phyloP scores from a whole-genome alignment of 495 filamentous ascomycete species.

The Staphylotrichum tortipilum region DNA sequence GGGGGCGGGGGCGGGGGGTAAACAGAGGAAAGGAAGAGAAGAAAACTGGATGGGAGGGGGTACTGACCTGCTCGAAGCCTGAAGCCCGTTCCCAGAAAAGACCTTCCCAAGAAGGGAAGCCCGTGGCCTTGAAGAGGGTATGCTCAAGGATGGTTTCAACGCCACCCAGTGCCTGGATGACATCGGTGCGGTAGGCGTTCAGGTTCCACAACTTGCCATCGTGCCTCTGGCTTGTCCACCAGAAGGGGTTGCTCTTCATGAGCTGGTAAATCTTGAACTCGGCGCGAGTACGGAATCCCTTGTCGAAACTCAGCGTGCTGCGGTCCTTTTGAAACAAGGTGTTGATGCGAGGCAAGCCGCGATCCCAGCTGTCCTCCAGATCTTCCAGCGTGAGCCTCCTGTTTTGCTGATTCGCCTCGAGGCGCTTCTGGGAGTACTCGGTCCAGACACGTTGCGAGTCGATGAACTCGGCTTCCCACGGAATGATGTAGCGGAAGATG shows the following conservation, averaged over 20 bases:
- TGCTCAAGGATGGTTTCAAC: slow-evolving; percentile 99
- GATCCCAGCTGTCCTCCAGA: slow-evolving; percentile 98
- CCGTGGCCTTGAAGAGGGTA: slow-evolving; percentile 96
- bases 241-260: slow-evolving; percentile 99
- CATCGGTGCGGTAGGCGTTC: slow-evolving; percentile 96
- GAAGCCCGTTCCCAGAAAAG: slow-evolving; percentile 93
- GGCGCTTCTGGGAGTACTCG: slow-evolving; percentile 95
- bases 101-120: slow-evolving; percentile 98
- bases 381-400: slow-evolving; percentile 91
- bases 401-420: slow-evolving; percentile 97
- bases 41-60: background rate
- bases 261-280: slow-evolving; percentile 98
- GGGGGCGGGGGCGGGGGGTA: background rate
- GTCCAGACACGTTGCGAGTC: slow-evolving; percentile 99
- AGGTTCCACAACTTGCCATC: slow-evolving; percentile 99
- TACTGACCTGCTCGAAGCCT: slow-evolving; percentile 53
- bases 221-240: slow-evolving; percentile 98
- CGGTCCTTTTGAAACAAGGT: slow-evolving; percentile 99
- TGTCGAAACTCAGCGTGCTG: slow-evolving; percentile 96
- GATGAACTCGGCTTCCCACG: slow-evolving; percentile 99
- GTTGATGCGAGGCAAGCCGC: slow-evolving; percentile 96
- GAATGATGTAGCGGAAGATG: slow-evolving; percentile 99
- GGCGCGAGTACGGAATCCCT: slow-evolving; percentile 89
- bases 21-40: background rate
- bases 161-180: slow-evolving; percentile 96